Conservation (phyloP, 2,329 filamentous ascomycete species). For the Penicillium sp. region DNA sequence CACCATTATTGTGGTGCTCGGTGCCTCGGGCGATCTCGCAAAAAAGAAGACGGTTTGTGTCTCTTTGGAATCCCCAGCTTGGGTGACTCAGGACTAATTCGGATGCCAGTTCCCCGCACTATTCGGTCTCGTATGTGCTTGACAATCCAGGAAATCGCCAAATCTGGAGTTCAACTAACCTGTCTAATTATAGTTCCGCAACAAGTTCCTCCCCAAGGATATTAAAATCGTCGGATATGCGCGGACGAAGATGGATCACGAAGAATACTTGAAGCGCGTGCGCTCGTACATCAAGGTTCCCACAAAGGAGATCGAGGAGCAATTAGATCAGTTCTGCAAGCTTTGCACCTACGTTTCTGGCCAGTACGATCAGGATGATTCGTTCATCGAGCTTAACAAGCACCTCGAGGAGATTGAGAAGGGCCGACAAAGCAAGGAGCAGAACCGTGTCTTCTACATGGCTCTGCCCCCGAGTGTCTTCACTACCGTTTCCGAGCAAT, state of each 20-base stretch:
- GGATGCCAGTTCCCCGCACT: conserved; percentile 80
- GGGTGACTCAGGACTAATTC: conserved; percentile 21
- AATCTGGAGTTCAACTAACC: conserved; percentile 10
- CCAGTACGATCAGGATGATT: conserved; percentile 96
- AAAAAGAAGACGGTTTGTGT: conserved; percentile 96
- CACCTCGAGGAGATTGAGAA: conserved; percentile 85
- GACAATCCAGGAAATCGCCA: not conserved
- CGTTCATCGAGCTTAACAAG: conserved; percentile 80
- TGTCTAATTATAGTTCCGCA: conserved; percentile 71
- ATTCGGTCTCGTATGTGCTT: conserved; percentile 83
- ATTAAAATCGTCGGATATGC: conserved; percentile 98
- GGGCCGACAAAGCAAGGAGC: conserved; percentile 67
- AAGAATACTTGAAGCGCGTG: conserved; percentile 90
- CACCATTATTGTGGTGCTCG: conserved; percentile 93
- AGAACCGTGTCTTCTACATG: conserved; percentile 98
- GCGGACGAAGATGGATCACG: conserved; percentile 98
- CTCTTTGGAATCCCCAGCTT: not conserved
- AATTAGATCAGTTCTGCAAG: conserved; percentile 83
- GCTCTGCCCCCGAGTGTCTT: conserved; percentile 96
- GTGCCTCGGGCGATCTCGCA: conserved; percentile 93
- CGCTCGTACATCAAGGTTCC: conserved; percentile 99
- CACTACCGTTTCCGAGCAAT: conserved; percentile 92
- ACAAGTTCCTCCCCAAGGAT: conserved; percentile 96
- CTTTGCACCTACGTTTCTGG: conserved; percentile 94
- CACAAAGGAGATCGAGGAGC: conserved; percentile 94